Evolutionary conservation across 768 basidiomycete species (phyloP), one percentile per base, ranked within the genome.

Genomic region (Lyophyllum semitale): DNA sequence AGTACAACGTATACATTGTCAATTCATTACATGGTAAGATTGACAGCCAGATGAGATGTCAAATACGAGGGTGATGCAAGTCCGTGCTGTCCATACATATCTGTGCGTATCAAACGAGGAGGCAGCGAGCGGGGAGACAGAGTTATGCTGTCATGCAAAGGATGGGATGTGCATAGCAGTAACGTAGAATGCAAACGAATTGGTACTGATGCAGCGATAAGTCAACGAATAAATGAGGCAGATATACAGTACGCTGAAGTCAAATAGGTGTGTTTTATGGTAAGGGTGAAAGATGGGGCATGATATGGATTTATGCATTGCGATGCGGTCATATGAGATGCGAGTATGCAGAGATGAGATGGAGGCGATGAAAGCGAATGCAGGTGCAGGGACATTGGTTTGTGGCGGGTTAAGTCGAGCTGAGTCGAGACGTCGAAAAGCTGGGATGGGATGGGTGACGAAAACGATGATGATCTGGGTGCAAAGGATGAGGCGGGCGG

Each of bases 141-240:
- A 47, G 13, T 51, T 58, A 50, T 40, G 57, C 57, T 37, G 44
- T 18, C 30, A 3, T 6, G 4, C 6, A 30, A 52, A 35, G 48
- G 37, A 38, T 38, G 37, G 37, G 15, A 38, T 18, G 37, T 38
- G 37, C 37, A 38, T 38, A 40, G 48, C 32, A 59, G 46, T 49
- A 40, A 43, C 42, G 33, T 48, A 41, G 53, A 33, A 41, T 52
- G 50, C 44, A 57, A 27, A 47, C 43, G 29, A 29, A 30, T 46
- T 29, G 45, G 29, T 46, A 37, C 48, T 18, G 32, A 42, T 41
- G 54, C 49, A 53, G 20, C 35, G 50, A 65, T 65, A 67, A 64
- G 64, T 69, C 66, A 63, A 66, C 42, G 57, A 65, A 67, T 66
- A 68, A 68, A 67, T 63, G 53, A 64, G 33, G 62, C 51, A 65